Conservation (phyloP, 495 filamentous ascomycete genomes). For the Wilcoxina mikolae region DNA sequence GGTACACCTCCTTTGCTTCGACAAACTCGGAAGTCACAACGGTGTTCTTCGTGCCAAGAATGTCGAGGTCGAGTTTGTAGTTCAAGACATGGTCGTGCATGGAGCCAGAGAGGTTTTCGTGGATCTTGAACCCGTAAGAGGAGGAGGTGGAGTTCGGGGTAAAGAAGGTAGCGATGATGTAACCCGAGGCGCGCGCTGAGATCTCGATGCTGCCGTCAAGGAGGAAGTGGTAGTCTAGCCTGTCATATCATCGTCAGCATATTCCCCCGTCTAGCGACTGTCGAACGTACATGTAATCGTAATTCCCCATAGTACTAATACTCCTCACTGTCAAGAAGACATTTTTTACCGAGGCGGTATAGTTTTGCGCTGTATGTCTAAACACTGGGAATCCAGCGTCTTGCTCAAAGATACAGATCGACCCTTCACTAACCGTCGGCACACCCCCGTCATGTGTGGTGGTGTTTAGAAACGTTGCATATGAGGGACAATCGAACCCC, state of each 20-base stretch:
- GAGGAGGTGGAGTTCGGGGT: constrained; percentile 36
- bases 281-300: no score
- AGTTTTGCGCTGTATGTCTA: no score
- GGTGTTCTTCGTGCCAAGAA: constrained; percentile 38
- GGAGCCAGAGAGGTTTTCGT: constrained; percentile 37
- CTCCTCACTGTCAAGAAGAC: no score
- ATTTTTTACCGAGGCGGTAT: no score
- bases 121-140: constrained; percentile 43
- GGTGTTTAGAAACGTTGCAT: constrained; percentile 36
- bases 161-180: constrained; percentile 41
- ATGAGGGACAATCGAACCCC: constrained; percentile 40
- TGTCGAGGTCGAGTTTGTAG: constrained; percentile 44
- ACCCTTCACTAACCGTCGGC: constrained; percentile 32
- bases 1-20: constrained; percentile 28
- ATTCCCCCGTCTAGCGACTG: no score
- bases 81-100: constrained; percentile 49
- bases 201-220: constrained; percentile 43
- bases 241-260: no score
- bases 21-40: constrained; percentile 34
- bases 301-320: no score
- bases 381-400: constrained; percentile 18
- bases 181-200: constrained; percentile 43
- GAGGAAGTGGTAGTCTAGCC: no score
- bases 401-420: constrained; percentile 40
- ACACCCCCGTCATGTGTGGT: constrained; percentile 31